Conservation (phyloP, 2,329 filamentous ascomycete genomes). For the Dryadomyces sulphureus region DNA sequence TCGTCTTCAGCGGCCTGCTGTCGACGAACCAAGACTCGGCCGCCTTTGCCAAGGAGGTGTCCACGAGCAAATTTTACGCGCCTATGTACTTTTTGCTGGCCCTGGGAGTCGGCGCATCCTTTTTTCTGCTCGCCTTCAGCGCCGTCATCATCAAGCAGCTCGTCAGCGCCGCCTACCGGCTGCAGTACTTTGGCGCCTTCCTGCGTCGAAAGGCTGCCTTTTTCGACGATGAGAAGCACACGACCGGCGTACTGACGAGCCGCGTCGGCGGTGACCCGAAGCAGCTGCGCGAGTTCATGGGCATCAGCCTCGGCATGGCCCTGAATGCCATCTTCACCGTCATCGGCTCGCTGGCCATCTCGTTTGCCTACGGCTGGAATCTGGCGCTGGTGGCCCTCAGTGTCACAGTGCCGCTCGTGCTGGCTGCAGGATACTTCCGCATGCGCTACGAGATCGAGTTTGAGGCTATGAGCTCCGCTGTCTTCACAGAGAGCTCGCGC, state of each 20-base stretch:
- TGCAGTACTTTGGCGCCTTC: conserved; percentile 47
- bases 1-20: conserved; percentile 27
- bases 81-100: conserved; percentile 51
- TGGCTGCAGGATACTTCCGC: conserved; percentile 33
- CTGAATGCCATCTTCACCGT: conserved; percentile 51
- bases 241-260: conserved; percentile 44
- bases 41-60: background rate
- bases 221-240: conserved; percentile 46
- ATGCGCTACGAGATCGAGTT: conserved; percentile 46
- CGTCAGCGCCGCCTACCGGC: conserved; percentile 38
- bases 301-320: conserved; percentile 47
- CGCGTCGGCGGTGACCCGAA: conserved; percentile 40
- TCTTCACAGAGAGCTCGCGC: conserved; percentile 57
- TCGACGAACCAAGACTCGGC: background rate
- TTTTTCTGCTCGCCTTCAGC: conserved; percentile 31
- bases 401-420: conserved; percentile 37
- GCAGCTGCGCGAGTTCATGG: conserved; percentile 47
- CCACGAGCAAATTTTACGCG: conserved; percentile 38
- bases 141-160: conserved; percentile 28
- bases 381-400: conserved; percentile 52
- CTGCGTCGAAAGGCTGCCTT: conserved; percentile 43
- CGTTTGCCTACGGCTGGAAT: conserved; percentile 66
- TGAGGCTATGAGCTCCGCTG: conserved; percentile 50
- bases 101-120: conserved; percentile 33
- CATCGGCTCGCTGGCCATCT: conserved; percentile 47